Evolutionary conservation across 169 alveolate genomes (phyloP).

Genomic region (Toxoplasma gondii): DNA sequence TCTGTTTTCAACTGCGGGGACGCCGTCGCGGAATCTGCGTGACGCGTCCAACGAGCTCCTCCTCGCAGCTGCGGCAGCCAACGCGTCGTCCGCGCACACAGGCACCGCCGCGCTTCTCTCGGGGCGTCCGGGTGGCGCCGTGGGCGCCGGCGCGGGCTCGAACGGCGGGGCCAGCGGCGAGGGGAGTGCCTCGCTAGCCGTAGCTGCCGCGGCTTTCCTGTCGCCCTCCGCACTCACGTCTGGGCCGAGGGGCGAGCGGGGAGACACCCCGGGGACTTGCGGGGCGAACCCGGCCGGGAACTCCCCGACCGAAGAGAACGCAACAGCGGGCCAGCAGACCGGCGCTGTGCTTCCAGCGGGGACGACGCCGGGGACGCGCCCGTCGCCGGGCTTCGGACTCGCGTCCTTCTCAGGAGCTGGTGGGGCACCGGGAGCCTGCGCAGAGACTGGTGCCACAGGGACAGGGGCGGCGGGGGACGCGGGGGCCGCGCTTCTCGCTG

Average conservation of each 20-base stretch:
- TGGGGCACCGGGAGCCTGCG: slow-evolving; percentile 2
- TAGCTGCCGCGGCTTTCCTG: background rate
- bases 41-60: slow-evolving; percentile 4
- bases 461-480: background rate
- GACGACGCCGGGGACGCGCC: background rate
- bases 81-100: slow-evolving; percentile 9
- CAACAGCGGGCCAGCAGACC: background rate
- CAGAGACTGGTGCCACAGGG: background rate
- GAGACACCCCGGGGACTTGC: background rate
- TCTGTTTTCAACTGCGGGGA: background rate
- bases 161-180: background rate
- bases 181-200: background rate
- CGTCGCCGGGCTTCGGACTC: background rate
- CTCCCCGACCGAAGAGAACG: background rate
- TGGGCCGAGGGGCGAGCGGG: background rate
- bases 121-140: background rate
- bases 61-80: background rate
- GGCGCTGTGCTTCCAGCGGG: background rate
- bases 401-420: background rate
- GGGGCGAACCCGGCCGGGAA: background rate
- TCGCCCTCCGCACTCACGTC: background rate
- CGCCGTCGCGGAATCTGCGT: background rate
- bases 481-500: background rate
- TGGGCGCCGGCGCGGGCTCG: background rate
- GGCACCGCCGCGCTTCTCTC: background rate